These are phyloP conservation scores for Choiromyces venosus DNA, from an alignment of 495 filamentous ascomycete genomes.

Conservation along the genomic window DNA sequence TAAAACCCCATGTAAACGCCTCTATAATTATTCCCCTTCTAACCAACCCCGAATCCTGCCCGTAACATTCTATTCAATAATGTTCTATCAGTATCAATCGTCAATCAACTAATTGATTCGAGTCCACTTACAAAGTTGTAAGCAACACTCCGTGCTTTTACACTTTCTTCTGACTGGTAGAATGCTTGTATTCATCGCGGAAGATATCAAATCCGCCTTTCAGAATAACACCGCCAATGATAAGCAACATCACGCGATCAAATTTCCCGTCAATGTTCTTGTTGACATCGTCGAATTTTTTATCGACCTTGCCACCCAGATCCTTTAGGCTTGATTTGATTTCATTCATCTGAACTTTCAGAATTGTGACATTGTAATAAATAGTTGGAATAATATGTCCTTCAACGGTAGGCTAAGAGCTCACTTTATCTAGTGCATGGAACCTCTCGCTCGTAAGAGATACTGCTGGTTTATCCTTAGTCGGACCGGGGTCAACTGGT, in stretches of 20 bases:
- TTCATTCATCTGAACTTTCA: neutral
- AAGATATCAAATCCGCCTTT: neutral
- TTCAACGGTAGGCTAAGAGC: neutral
- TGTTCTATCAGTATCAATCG: too few relatives aligned
- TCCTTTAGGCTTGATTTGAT: slow-evolving; percentile 3
- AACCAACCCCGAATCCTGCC: too few relatives aligned
- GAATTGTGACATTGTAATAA: slow-evolving; percentile 2
- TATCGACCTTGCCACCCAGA: neutral
- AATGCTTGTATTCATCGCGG: slow-evolving; percentile 5
- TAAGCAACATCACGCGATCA: slow-evolving; percentile 5
- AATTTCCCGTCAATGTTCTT: neutral
- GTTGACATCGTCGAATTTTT: slow-evolving; percentile 5
- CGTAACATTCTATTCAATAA: too few relatives aligned
- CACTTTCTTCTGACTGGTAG: neutral
- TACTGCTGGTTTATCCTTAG: too few relatives aligned
- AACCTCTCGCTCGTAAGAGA: too few relatives aligned
- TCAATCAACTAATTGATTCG: neutral
- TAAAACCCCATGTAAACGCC: too few relatives aligned
- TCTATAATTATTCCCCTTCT: too few relatives aligned
- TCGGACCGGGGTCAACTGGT: too few relatives aligned
- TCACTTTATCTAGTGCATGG: neutral
- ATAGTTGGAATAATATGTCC: slow-evolving; percentile 2
- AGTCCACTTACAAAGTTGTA: neutral
- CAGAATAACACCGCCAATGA: slow-evolving; percentile 2
- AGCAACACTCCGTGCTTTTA: neutral